Percentiles rank a stretch among this genome's conserved stretches.
Conservation (phyloP, 2,329 filamentous ascomycete species). For the Ascochyta rabiei region DNA sequence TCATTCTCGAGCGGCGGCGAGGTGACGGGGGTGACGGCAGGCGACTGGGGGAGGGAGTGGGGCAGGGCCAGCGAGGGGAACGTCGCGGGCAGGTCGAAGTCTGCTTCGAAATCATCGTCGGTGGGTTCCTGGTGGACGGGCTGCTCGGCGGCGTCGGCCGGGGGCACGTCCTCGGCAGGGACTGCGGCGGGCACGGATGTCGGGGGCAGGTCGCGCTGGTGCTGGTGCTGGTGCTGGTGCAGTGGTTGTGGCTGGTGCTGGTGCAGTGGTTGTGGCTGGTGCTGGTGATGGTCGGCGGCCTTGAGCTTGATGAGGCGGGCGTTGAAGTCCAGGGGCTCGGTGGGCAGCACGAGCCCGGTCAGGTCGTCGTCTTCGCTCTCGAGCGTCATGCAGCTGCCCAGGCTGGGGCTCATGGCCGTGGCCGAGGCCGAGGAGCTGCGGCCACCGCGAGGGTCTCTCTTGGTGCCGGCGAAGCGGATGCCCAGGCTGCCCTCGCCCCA, state of each 20-base stretch:
- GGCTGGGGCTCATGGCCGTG: conserved; percentile 85
- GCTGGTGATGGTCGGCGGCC: conserved; percentile 49
- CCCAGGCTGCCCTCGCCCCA: conserved; percentile 94
- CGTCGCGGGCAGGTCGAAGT: conserved; percentile 18
- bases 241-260: too few relatives aligned
- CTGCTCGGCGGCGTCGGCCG: conserved; percentile 13
- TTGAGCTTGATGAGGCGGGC: conserved; percentile 77
- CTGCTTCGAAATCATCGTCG: conserved; percentile 18
- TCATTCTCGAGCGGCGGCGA: conserved; percentile 31
- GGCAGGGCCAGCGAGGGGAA: conserved; percentile 11
- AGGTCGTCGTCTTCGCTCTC: conserved; percentile 95
- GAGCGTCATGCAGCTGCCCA: conserved; percentile 86
- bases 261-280: not conserved
- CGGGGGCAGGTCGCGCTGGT: conserved; percentile 27
- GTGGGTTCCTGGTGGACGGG: conserved; percentile 9
- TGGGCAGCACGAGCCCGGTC: conserved; percentile 84
- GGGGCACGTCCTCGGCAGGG: conserved; percentile 22
- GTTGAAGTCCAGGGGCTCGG: conserved; percentile 81
- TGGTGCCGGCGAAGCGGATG: conserved; percentile 86
- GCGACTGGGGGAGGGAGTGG: conserved; percentile 11
- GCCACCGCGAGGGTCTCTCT: conserved; percentile 73
- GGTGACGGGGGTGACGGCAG: conserved; percentile 22
- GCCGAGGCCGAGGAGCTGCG: conserved; percentile 87
- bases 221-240: too few relatives aligned
- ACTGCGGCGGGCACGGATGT: conserved; percentile 38